Base-by-base conservation (phyloP, 2,329 filamentous ascomycete species). In the Sporothrix humicola region DNA sequence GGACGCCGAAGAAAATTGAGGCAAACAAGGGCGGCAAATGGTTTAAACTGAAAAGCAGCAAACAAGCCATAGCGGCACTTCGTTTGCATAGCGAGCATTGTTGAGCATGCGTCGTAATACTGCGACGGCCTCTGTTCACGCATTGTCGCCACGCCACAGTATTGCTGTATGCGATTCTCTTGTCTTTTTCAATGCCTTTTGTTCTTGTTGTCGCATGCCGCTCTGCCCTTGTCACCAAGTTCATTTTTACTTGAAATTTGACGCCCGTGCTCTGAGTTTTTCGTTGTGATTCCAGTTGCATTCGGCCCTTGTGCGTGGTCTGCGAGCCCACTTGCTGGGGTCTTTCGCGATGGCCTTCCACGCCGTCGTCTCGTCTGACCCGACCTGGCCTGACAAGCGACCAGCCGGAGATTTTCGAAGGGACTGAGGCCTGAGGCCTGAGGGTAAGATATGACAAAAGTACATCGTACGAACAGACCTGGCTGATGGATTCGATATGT, bases 321-420 rank as follows among this genome's bases (percentile, higher is more conserved):
- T 37, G 65, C 15, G 46, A 69, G 20, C 15, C 9, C 44, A 69
- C 65, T 42, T 69, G 65, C 65, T 69, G 65, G 65, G 65, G 65
- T 69, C 46, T 54, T 46, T 7, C 13, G 17, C 20, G 37, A 44
- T 48, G 17, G 56, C 44, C 13, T 46, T 63, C n/a, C 44, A 44
- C 56, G 56, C 56, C 56, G 56, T 42, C 69, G 58, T 63, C 69
- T 71, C 69, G 69, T 44, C 56, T 63, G 56, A 3, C 56, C 23
- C 37, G 69, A 31, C n/a, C 54, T 48, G 54, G 23, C 69, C 56
- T 71, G 54, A 71, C 50, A 58, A 46, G 50, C 52, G 52, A 44
- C 6, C 54, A 17, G 50, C 26, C n/a, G 50, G 66, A 20, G 10
- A 56, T 23, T 44, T 42, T 48, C 9, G 7, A 31, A 59, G 58